Base-by-base conservation (phyloP, 1,139 yeast species). In the Kurtzmaniella natalensis region DNA sequence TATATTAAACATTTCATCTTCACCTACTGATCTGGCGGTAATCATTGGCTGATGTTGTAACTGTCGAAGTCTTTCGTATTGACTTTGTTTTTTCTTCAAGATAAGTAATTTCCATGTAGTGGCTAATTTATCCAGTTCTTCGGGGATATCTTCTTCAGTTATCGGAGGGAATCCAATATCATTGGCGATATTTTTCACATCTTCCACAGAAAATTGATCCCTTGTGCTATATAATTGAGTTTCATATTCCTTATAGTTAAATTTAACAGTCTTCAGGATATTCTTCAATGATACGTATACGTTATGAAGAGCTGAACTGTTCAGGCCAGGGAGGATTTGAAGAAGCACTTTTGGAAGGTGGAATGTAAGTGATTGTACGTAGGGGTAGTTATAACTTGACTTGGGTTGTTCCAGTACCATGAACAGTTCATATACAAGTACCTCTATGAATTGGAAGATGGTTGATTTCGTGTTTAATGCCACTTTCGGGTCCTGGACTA, bases 371-470 rank as follows among this genome's bases (percentile, higher is more conserved):
- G 55, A 63, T 25, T 60, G 60, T n/a, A 79, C 58, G 48, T 79
- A 81, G 19, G 71, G 76, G 35, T 56, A 63, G 34, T 51, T 53
- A 40, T 51, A 44, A 46, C 44, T 45, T 32, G 57, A 55, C 41
- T 58, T 63, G 15, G 58, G 57, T 31, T 56, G 66, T 35, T 52
- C 57, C 3, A 65, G 57, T 9, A 55, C 51, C 32, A 53, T 47
- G 30, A 51, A 58, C 6, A 71, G 61, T 37, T 66, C 68, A 27
- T 55, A 51, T 6, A 74, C 55, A 25, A 85, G 56, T 6, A 78
- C 72, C 41, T 83, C 92, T 2, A 86, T 55, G 46, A 84, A 78
- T 50, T 78, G 85, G 39, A 86, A 69, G 9, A 83, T 69, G 43
- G 83, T 83, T 26, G 85, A 64, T 39, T 85, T 69, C 25, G 72